phyloP scores from a whole-genome alignment of 1,139 yeast genomes.

The Taphrina communis region DNA sequence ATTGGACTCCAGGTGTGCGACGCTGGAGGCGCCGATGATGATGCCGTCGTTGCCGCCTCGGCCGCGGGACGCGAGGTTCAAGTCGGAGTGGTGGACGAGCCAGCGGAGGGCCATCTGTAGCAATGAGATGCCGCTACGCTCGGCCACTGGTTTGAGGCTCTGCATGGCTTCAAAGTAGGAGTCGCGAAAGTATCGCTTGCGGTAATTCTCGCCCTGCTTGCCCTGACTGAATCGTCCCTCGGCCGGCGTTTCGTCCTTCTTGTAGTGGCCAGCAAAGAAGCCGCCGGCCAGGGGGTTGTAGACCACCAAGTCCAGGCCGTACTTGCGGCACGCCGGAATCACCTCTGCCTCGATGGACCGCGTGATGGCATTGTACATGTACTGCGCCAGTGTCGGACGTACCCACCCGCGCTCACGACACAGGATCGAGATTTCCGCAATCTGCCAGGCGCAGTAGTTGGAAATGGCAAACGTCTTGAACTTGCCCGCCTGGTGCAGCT shows the following conservation, averaged over 20 bases:
- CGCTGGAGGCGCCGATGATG: conserved; percentile 48
- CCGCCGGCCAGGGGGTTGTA: conserved; percentile 50
- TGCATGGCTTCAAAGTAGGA: conserved; percentile 47
- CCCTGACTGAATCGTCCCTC: conserved; percentile 47
- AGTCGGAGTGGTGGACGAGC: conserved; percentile 47
- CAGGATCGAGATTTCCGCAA: conserved; percentile 46
- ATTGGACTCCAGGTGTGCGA: conserved; percentile 47
- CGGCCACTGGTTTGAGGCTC: conserved; percentile 47
- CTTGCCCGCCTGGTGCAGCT: conserved; percentile 47
- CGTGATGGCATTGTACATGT: conserved; percentile 48
- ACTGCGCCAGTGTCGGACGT: conserved; percentile 48
- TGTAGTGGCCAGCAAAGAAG: conserved; percentile 46
- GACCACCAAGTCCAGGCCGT: conserved; percentile 46
- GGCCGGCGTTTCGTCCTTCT: conserved; percentile 44
- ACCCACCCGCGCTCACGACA: conserved; percentile 47
- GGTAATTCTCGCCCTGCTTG: conserved; percentile 45
- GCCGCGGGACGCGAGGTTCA: conserved; percentile 43
- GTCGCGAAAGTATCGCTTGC: conserved; percentile 46
- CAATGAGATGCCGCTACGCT: conserved; percentile 45
- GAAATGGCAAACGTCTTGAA: conserved; percentile 48
- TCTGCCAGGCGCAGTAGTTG: conserved; percentile 47
- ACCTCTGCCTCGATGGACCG: conserved; percentile 47
- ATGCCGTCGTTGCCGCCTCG: conserved; percentile 47
- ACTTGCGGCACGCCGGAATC: conserved; percentile 47
- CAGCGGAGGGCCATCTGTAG: conserved; percentile 49